phyloP scores from a whole-genome alignment of 129 eudicot genomes.

The Cynara cardunculus region DNA sequence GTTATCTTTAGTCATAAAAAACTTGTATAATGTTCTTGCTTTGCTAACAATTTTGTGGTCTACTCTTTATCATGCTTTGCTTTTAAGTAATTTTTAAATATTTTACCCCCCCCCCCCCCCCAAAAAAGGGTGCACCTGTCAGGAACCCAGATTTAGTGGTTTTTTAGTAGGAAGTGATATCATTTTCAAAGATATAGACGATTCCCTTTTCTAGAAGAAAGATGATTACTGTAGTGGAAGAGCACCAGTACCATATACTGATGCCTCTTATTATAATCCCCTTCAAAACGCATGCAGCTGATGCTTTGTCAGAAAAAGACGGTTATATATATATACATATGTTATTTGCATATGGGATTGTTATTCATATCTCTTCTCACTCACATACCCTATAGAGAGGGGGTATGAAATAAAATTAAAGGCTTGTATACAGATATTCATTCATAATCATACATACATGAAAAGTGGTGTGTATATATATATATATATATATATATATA shows the following conservation, averaged over 20 bases:
- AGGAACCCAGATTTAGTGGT: slow-evolving; percentile 25
- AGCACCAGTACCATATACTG: slow-evolving; percentile 22
- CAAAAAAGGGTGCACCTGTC: slow-evolving; percentile 32
- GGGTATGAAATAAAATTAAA: too few relatives aligned
- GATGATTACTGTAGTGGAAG: slow-evolving; percentile 18
- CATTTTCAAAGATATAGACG: slow-evolving; percentile 28
- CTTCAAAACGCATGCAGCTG: slow-evolving; percentile 7
- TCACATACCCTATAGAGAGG: too few relatives aligned
- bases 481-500: not conserved
- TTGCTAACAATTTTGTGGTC: slow-evolving; percentile 12
- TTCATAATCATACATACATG: too few relatives aligned
- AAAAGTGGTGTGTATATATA: too few relatives aligned
- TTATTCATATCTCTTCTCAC: too few relatives aligned
- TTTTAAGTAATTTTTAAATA: slow-evolving; percentile 12
- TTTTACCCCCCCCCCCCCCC: slow-evolving; percentile 19
- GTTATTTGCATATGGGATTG: not conserved
- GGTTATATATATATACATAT: not conserved
- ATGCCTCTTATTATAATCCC: slow-evolving; percentile 23
- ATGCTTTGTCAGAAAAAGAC: not conserved
- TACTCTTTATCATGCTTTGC: slow-evolving; percentile 23
- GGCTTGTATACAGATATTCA: too few relatives aligned
- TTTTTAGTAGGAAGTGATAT: slow-evolving; percentile 24
- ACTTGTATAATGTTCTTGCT: slow-evolving; percentile 15
- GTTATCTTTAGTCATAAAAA: not conserved
- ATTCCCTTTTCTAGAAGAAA: slow-evolving; percentile 18